phyloP scores from a whole-genome alignment of 768 basidiomycete species.

The Lentinula raphanica region DNA sequence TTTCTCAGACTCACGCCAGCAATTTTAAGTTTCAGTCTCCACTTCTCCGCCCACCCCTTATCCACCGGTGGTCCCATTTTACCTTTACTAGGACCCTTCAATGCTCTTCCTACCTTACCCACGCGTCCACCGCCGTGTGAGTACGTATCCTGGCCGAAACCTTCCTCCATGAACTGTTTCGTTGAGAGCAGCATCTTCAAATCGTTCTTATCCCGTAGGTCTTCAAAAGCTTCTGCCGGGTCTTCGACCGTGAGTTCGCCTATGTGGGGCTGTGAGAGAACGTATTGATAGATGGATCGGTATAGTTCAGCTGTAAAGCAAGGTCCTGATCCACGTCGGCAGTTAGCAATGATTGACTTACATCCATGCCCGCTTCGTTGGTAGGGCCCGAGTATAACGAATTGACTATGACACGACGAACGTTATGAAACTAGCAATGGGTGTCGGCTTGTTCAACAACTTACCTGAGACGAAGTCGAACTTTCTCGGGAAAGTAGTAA shows the following conservation, averaged over 20 bases:
- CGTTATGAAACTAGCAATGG: too few relatives aligned
- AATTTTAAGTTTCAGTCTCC: slow-evolving; percentile 82
- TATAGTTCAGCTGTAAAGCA: slow-evolving; percentile 71
- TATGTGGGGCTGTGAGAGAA: slow-evolving; percentile 58
- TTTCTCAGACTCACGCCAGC: slow-evolving; percentile 57
- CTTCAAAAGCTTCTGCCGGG: slow-evolving; percentile 96
- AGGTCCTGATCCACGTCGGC: not conserved
- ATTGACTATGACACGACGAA: slow-evolving; percentile 59
- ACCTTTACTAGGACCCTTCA: slow-evolving; percentile 41
- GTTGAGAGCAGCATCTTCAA: slow-evolving; percentile 68
- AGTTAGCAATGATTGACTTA: slow-evolving; percentile 31
- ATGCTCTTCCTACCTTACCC: slow-evolving; percentile 37
- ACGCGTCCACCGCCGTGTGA: slow-evolving; percentile 50
- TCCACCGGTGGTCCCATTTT: slow-evolving; percentile 77
- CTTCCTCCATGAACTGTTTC: slow-evolving; percentile 66
- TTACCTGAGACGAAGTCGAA: slow-evolving; percentile 82
- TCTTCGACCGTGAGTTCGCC: slow-evolving; percentile 97
- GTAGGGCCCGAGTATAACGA: slow-evolving; percentile 87
- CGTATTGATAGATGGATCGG: slow-evolving; percentile 75
- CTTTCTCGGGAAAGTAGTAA: slow-evolving; percentile 90
- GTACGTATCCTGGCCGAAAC: slow-evolving; percentile 41
- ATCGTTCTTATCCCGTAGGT: slow-evolving; percentile 90
- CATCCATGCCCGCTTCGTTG: slow-evolving; percentile 89
- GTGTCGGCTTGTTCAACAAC: too few relatives aligned
- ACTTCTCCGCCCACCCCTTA: slow-evolving; percentile 71